Evolutionary conservation across 257 asterid species (phyloP).

Genomic region (Gardenia jasminoides): DNA sequence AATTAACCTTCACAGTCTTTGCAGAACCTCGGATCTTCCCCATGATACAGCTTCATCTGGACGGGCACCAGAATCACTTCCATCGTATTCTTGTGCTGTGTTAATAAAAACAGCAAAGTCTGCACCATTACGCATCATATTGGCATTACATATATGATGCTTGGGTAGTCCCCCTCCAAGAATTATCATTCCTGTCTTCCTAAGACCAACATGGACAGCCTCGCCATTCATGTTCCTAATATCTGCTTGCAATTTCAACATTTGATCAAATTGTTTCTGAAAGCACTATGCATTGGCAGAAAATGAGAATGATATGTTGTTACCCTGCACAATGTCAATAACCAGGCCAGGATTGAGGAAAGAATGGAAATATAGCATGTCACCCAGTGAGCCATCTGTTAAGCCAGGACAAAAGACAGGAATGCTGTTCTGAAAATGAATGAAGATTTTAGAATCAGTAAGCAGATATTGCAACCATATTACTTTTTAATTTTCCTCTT

Average conservation of each 20-base stretch:
- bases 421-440: constrained; percentile 59
- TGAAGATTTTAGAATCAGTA: background rate
- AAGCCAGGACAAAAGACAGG: constrained; percentile 91
- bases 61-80: constrained; percentile 96
- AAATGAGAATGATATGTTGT: constrained; percentile 1
- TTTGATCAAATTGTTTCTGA: background rate
- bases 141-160: constrained; percentile 94
- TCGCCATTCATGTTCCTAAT: constrained; percentile 82
- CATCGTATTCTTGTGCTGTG: constrained; percentile 95
- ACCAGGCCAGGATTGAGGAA: constrained; percentile 72
- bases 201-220: constrained; percentile 76
- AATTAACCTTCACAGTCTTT: constrained; percentile 74
- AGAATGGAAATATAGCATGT: constrained; percentile 92
- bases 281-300: constrained; percentile 9
- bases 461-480: background rate
- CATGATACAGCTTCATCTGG: constrained; percentile 99
- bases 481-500: background rate
- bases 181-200: constrained; percentile 83
- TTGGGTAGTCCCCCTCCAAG: constrained; percentile 97
- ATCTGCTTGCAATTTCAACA: constrained; percentile 42
- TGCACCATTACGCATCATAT: constrained; percentile 97
- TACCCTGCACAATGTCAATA: constrained; percentile 88
- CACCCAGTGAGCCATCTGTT: constrained; percentile 94
- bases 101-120: constrained; percentile 82
- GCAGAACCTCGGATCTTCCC: constrained; percentile 96